A percentile compares a stretch with the other conserved stretches of the same genome.
phyloP scores from a whole-genome alignment of 805 yeast species.

The Pichia manshurica region DNA sequence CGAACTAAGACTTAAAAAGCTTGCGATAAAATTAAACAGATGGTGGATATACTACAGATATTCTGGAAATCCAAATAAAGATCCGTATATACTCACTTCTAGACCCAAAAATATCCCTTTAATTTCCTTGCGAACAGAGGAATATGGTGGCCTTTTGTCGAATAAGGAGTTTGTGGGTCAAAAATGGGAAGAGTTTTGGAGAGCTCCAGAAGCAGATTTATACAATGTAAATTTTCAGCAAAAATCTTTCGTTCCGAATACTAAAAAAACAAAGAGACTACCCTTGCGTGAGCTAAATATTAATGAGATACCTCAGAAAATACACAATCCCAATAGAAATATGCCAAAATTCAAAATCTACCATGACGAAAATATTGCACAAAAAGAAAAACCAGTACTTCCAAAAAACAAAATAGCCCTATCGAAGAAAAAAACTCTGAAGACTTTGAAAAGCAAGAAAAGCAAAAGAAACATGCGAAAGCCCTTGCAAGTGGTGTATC shows the following conservation, averaged over 20 bases:
- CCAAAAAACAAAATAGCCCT: not conserved
- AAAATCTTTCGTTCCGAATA: no score
- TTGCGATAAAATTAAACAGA: conserved; percentile 22
- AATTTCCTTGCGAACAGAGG: conserved; percentile 24
- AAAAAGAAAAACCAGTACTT: not conserved
- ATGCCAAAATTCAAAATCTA: not conserved
- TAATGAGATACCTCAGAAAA: no score
- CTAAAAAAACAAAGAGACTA: no score
- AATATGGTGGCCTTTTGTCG: conserved; percentile 15
- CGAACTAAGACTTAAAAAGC: conserved; percentile 10
- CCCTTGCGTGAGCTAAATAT: not conserved
- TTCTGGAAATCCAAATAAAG: conserved; percentile 19
- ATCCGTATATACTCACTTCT: conserved; percentile 23
- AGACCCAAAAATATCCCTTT: conserved; percentile 24
- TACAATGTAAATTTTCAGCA: no score
- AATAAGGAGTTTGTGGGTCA: not conserved
- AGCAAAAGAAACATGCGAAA: not conserved
- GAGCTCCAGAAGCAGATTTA: not conserved
- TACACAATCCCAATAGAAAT: not conserved
- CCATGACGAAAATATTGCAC: not conserved
- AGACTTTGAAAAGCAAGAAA: not conserved
- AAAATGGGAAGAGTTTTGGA: conserved; percentile 1
- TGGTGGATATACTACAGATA: conserved; percentile 26
- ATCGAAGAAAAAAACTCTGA: not conserved
- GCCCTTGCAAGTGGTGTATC: not conserved